Conservation (phyloP, 768 basidiomycete species). For the Terana coerulea region DNA sequence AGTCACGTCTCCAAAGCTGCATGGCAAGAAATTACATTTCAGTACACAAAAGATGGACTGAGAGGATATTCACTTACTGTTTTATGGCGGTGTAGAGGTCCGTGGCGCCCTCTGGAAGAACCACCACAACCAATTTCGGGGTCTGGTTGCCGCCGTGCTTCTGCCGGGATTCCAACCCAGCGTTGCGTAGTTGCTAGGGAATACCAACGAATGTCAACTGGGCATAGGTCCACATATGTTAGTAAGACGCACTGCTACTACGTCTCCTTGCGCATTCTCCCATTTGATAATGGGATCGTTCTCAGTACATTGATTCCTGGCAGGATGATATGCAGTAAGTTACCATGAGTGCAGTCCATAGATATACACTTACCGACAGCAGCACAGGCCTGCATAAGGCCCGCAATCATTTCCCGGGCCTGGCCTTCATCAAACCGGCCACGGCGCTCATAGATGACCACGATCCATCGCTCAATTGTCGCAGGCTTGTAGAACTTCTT, state of each 20-base stretch:
- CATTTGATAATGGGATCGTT: conserved; percentile 44
- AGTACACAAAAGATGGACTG: no score
- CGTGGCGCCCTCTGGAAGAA: conserved; percentile 71
- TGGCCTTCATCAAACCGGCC: conserved; percentile 48
- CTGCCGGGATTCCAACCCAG: conserved; percentile 43
- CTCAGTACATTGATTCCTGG: conserved; percentile 58
- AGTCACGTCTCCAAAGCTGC: conserved; percentile 70
- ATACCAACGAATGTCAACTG: no score
- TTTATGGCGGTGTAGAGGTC: conserved; percentile 78
- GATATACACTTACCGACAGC: conserved; percentile 53
- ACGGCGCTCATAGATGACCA: conserved; percentile 64
- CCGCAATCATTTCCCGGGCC: conserved; percentile 51
- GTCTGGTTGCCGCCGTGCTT: conserved; percentile 34
- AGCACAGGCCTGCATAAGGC: conserved; percentile 43
- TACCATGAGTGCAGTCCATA: not conserved
- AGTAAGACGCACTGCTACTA: conserved; percentile 37
- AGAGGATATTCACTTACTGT: conserved; percentile 47
- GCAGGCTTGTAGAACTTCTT: conserved; percentile 62
- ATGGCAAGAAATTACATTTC: no score
- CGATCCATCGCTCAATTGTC: conserved; percentile 52
- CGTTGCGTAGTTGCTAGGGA: conserved; percentile 47
- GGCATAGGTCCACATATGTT: not conserved
- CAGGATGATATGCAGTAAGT: not conserved
- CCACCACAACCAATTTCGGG: conserved; percentile 59
- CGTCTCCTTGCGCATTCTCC: conserved; percentile 54